These are phyloP conservation scores for Citrus maxima DNA, from an alignment of 345 rosid species.

Conservation along the genomic window DNA sequence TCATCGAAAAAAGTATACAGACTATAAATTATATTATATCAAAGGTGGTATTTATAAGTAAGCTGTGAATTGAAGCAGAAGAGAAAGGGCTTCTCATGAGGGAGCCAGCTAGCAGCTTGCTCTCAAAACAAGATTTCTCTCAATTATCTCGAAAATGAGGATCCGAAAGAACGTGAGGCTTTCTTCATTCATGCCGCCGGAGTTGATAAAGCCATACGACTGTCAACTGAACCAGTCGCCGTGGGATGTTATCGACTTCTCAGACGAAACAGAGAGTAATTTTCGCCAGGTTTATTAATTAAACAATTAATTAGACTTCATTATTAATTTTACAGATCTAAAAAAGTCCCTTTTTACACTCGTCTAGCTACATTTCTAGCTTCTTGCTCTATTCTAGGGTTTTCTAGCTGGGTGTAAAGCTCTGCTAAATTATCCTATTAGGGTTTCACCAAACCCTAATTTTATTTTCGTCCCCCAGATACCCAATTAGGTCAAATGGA, in stretches of 20 bases:
- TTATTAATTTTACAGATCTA: no score
- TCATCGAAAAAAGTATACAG: neutral
- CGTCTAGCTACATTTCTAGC: neutral
- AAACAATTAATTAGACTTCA: no score
- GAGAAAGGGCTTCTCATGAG: neutral
- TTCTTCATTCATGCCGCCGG: neutral
- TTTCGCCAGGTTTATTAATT: neutral
- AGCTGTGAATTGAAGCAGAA: neutral
- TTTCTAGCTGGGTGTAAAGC: no score
- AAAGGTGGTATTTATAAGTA: neutral
- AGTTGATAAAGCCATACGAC: neutral
- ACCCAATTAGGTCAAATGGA: neutral
- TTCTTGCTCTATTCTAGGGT: neutral
- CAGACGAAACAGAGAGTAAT: neutral
- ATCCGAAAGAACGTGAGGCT: neutral
- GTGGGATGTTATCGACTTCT: neutral
- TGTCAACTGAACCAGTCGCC: constrained; percentile 6
- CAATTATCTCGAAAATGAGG: neutral
- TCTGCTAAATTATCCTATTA: neutral
- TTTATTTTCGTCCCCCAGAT: neutral
- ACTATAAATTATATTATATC: neutral
- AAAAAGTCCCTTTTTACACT: no score
- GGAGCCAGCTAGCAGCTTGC: no score
- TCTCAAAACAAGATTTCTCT: no score
- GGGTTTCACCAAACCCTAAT: constrained; percentile 9